Evolutionary conservation across 495 filamentous ascomycete species (phyloP), one percentile per base, ranked within the genome.

Genomic region (Pyrenula massariospora): DNA sequence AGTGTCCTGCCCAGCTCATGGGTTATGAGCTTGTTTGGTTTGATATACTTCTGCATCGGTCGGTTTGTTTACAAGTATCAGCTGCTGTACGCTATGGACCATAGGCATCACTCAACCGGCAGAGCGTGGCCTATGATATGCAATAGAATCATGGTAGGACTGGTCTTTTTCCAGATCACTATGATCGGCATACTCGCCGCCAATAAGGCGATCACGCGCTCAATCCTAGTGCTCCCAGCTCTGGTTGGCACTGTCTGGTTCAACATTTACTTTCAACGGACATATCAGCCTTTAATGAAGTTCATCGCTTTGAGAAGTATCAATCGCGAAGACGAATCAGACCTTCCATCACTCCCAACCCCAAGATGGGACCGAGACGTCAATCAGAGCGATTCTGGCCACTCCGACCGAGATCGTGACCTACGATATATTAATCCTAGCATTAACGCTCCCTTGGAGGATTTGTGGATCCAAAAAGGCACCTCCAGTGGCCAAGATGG

Each of bases 11-110:
- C 86, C 0, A 79, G 81, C 55, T 92, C 91, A 0, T 93, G 83
- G 75, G 72, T 87, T 50, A 86, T 96, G 19, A 81, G 95, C 19
- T 74, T 87, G 22, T 86, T 93, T 52, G 94, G 94, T 8, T 72
- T 95, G 50, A 69, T 87, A 11, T 99, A 96, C 68, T 99, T 97
- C 63, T 72, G 81, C 12, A 77, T 96, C 48, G 94, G 94, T 23
- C 85, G 88, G 62, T 95, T 92, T 64, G 91, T 90, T 24, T 95
- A 97, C 79, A 99, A 99, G 67, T 97, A 97, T 65, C 94, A 97
- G 70, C 77, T 99, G 3, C 75, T 99, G 2, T 99, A 97, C 68
- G 89, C 94, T 10, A 97, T 99, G 94, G 91, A 97, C 66, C 91
- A 97, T 64, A 85, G 88, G 5, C 91, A 95, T 58, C 91, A 97